Evolutionary conservation across 192 early-diverging fungal genomes (phyloP).

Genomic region (Linnemannia zychae): DNA sequence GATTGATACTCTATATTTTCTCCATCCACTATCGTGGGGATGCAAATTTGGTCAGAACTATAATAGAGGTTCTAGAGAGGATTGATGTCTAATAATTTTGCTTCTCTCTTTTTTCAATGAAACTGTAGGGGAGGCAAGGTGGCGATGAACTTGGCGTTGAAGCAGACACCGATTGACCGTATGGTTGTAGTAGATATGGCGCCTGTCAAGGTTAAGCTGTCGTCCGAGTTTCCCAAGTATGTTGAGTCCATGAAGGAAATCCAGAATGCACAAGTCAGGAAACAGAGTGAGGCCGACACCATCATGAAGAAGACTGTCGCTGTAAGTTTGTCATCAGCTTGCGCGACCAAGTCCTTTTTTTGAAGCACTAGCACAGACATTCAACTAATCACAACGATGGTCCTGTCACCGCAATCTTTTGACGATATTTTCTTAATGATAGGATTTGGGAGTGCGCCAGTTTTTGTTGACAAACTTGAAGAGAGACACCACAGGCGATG

Average conservation of each 20-base stretch:
- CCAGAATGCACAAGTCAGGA: slow-evolving; percentile 60
- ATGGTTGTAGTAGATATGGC: slow-evolving; percentile 83
- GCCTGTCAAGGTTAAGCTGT: slow-evolving; percentile 63
- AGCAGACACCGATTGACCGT: slow-evolving; percentile 61
- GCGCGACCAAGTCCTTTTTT: too few relatives aligned
- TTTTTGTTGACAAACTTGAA: slow-evolving; percentile 96
- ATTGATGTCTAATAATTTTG: not conserved
- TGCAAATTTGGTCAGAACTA: too few relatives aligned
- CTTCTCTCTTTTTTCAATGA: not conserved
- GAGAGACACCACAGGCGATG: slow-evolving; percentile 49
- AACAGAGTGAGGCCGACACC: slow-evolving; percentile 72
- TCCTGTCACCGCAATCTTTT: not conserved
- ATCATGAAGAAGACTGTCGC: slow-evolving; percentile 63
- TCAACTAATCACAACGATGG: not conserved
- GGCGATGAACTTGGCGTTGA: slow-evolving; percentile 78
- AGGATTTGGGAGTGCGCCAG: slow-evolving; percentile 73
- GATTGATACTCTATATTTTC: not conserved
- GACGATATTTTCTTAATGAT: not conserved
- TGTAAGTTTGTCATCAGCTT: slow-evolving; percentile 16
- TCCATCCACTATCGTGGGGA: not conserved
- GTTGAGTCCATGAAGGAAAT: slow-evolving; percentile 70
- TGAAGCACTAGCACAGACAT: too few relatives aligned
- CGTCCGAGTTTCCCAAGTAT: slow-evolving; percentile 69
- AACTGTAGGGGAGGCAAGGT: slow-evolving; percentile 78
- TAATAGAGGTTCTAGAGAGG: not conserved